These are phyloP conservation scores for Paecilomyces formosus DNA, from an alignment of 2,329 filamentous ascomycete genomes.

Conservation along the genomic window DNA sequence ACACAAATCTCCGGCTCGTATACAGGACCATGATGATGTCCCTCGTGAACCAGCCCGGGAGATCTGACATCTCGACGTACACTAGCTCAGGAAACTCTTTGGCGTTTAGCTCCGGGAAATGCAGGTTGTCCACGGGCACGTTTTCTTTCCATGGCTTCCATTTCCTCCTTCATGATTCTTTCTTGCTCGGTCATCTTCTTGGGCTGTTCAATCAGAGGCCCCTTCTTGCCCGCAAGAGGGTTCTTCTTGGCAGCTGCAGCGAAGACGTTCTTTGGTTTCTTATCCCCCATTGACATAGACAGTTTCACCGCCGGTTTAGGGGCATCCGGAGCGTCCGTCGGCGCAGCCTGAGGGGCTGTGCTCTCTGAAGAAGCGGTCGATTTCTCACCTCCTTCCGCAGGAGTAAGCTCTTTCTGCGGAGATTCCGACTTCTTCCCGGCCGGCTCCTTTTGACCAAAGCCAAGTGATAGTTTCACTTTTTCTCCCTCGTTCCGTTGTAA, in stretches of 20 bases:
- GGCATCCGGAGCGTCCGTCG: constrained; percentile 5
- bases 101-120: constrained; percentile 26
- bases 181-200: constrained; percentile 87
- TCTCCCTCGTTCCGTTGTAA: constrained; percentile 60
- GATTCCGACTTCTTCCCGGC: constrained; percentile 15
- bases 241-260: constrained; percentile 58
- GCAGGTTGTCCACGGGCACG: constrained; percentile 34
- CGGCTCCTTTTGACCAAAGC: constrained; percentile 25
- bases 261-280: constrained; percentile 69
- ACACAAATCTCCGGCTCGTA: not conserved
- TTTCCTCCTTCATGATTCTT: constrained; percentile 79
- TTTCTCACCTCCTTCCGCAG: constrained; percentile 15
- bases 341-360: constrained; percentile 8
- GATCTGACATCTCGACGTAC: not conserved
- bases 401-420: constrained; percentile 13
- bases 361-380: constrained; percentile 8
- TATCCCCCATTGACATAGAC: constrained; percentile 57
- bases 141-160: constrained; percentile 57
- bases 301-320: constrained; percentile 27
- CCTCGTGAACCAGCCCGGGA: not conserved
- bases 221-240: constrained; percentile 61
- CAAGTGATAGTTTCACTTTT: constrained; percentile 67
- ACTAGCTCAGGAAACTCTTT: constrained; percentile 20
- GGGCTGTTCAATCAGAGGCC: constrained; percentile 48
- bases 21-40: not conserved